Evolutionary conservation across 768 basidiomycete species (phyloP), one percentile per base, ranked within the genome.

Genomic region (Termitomyces bulborhizus): DNA sequence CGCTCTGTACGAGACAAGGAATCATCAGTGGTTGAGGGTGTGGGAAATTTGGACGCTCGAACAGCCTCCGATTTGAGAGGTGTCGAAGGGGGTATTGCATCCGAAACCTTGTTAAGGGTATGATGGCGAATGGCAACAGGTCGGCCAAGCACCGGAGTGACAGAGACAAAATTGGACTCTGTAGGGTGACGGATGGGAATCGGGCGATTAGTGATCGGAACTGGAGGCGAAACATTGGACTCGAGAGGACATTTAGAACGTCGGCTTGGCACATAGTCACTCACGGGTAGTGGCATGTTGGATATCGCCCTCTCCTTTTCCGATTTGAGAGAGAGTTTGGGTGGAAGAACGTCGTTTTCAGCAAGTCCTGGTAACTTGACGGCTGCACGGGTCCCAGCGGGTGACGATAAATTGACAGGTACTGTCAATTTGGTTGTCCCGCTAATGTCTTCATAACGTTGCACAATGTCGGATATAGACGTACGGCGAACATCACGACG

Each of bases 391-490:
- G 63, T 21, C 51, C 67, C 55, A 27, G 69, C 63, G 8, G 74
- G 68, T 2, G 76, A 69, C 37, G 73, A 65, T 4, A 67, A 59
- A 29, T 68, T 55, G 21, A 62, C 41, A 16, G 62, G 27, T 31
- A 60, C 57, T 42, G 66, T 56, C 3, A 71, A 60, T 57, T 71
- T 75, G 24, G 62, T 59, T 53, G 64, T 68, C 21, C 69, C 71
- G 34, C 76, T 78, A 53, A 92, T 83, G 6, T 83, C 81, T 67
- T 93, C 91, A 66, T 85, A 93, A 44, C 76, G 81, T 60, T 89
- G 87, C 26, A 93, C 91, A 82, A 93, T 91, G 64, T 93, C 83
- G 40, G 90, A 84, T 62, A 93, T 93, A 0, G 91, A 93, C 4
- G 85, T 86, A 51, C 90, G 77, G 18, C 90, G 80, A 7, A 66